Evolutionary conservation across 768 basidiomycete genomes (phyloP).

Genomic region (Boletus reticulatus): DNA sequence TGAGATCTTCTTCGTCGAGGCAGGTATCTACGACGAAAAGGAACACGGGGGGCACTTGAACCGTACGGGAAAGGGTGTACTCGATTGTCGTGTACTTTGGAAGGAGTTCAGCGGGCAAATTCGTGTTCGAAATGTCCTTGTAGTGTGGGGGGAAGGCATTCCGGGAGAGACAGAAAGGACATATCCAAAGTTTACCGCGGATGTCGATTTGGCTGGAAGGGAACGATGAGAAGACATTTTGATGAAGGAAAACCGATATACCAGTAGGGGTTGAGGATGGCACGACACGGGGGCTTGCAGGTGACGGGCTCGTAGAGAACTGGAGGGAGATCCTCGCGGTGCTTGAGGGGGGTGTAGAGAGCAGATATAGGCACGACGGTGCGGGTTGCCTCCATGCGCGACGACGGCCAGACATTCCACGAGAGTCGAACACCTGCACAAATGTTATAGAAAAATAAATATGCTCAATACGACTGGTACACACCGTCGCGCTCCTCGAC

Average conservation of each 20-base stretch:
- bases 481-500: slow-evolving; percentile 95
- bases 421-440: slow-evolving; percentile 83
- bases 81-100: slow-evolving; percentile 99
- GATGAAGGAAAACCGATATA: slow-evolving; percentile 34
- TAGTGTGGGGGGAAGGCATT: slow-evolving; percentile 99
- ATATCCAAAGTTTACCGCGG: slow-evolving; percentile 98
- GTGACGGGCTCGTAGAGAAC: slow-evolving; percentile 98
- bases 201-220: slow-evolving; percentile 90
- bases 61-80: slow-evolving; percentile 93
- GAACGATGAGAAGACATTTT: not conserved
- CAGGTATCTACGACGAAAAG: slow-evolving; percentile 97
- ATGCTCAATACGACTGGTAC: slow-evolving; percentile 19
- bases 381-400: slow-evolving; percentile 95
- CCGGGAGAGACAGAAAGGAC: slow-evolving; percentile 95
- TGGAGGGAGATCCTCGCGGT: slow-evolving; percentile 90
- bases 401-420: slow-evolving; percentile 99
- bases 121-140: slow-evolving; percentile 96
- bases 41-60: slow-evolving; percentile 93
- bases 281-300: slow-evolving; percentile 97
- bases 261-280: slow-evolving; percentile 98
- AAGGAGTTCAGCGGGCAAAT: slow-evolving; percentile 92
- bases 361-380: slow-evolving; percentile 99
- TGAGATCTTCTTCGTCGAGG: slow-evolving; percentile 92
- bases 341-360: slow-evolving; percentile 93
- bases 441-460: not conserved